Evolutionary conservation across 257 asterid species (phyloP).

Genomic region (Henckelia pumila): DNA sequence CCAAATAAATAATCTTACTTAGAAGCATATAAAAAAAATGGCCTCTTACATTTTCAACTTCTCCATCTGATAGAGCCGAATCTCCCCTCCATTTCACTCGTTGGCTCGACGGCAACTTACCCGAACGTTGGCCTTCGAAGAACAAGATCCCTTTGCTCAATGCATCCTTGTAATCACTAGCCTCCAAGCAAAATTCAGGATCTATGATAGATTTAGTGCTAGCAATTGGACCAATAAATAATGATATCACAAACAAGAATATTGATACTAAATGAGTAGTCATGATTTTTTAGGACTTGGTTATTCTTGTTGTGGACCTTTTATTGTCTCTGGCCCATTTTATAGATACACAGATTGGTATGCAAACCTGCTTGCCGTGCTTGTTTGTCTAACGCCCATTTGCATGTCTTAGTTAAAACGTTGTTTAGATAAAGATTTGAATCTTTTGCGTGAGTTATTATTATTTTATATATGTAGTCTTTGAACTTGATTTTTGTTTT

Average conservation of each 20-base stretch:
- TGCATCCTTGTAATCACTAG: conserved; percentile 47
- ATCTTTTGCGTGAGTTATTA: too few relatives aligned
- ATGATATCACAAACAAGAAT: conserved; percentile 22
- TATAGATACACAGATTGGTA: conserved; percentile 8
- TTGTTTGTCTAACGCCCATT: conserved; percentile 9
- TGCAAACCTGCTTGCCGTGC: neutral
- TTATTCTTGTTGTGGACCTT: conserved; percentile 6
- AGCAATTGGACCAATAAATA: conserved; percentile 26
- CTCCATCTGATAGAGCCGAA: conserved; percentile 70
- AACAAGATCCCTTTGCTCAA: conserved; percentile 61
- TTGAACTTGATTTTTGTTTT: too few relatives aligned
- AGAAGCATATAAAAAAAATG: neutral
- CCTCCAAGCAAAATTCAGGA: neutral
- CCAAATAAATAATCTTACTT: neutral
- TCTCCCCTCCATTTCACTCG: conserved; percentile 74
- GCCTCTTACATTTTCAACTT: conserved; percentile 37
- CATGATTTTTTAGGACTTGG: conserved; percentile 15
- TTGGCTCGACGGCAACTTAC: conserved; percentile 54
- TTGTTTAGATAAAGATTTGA: too few relatives aligned
- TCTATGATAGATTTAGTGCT: conserved; percentile 20
- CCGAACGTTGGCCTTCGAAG: conserved; percentile 90
- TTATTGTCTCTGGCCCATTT: conserved; percentile 14
- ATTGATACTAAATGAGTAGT: conserved; percentile 3
- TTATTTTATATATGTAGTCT: too few relatives aligned
- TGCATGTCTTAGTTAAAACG: too few relatives aligned